A percentile compares a stretch with the other conserved stretches of the same genome.
These are phyloP conservation scores for Claviceps arundinis DNA, from an alignment of 2,329 filamentous ascomycete genomes.

Conservation along the genomic window DNA sequence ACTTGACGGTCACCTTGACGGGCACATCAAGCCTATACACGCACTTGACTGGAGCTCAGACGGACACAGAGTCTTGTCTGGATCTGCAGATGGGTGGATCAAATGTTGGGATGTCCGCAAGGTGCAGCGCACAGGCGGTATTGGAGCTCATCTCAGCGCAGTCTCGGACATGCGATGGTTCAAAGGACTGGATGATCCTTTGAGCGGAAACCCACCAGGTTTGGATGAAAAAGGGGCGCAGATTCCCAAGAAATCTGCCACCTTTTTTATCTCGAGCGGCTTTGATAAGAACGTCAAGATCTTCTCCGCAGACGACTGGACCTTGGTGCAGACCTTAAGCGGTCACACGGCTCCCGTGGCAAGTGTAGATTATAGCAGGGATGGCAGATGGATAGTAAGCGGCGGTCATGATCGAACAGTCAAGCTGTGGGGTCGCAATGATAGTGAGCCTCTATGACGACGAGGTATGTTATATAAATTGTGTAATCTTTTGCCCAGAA, in stretches of 20 bases:
- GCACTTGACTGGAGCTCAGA: conserved; percentile 86
- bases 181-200: conserved; percentile 68
- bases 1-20: conserved; percentile 71
- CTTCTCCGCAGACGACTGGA: conserved; percentile 95
- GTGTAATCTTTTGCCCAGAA: not conserved
- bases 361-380: conserved; percentile 74
- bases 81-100: conserved; percentile 86
- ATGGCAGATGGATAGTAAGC: conserved; percentile 87
- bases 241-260: conserved; percentile 72
- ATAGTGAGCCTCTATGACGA: conserved; percentile 40
- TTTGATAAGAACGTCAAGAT: conserved; percentile 95
- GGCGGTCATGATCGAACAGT: conserved; percentile 90
- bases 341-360: conserved; percentile 89
- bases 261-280: conserved; percentile 79
- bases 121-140: conserved; percentile 67
- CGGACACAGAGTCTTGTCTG: conserved; percentile 82
- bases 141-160: conserved; percentile 82
- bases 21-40: conserved; percentile 80
- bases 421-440: conserved; percentile 89
- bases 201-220: conserved; percentile 46
- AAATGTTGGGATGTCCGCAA: conserved; percentile 97
- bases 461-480: not conserved
- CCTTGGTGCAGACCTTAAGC: conserved; percentile 70
- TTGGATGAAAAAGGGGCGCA: conserved; percentile 51
- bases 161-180: conserved; percentile 92